Evolutionary conservation across 805 yeast species (phyloP).

Genomic region (Clavispora asparagi): DNA sequence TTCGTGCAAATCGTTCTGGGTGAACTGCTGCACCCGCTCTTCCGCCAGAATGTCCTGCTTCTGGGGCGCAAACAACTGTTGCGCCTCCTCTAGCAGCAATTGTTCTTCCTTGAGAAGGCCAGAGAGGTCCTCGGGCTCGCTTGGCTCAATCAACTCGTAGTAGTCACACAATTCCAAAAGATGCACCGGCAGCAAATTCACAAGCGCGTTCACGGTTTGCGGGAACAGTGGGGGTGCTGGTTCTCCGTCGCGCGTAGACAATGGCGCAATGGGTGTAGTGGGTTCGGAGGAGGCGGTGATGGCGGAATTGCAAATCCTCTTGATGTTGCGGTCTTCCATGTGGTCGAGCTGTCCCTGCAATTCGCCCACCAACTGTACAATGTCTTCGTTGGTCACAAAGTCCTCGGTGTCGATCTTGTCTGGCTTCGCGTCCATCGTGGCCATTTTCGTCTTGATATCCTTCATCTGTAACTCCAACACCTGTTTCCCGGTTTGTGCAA

Average conservation of each 20-base stretch:
- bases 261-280: constrained; percentile 48
- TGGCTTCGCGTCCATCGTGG: constrained; percentile 10
- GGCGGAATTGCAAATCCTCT: constrained; percentile 63
- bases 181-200: constrained; percentile 37
- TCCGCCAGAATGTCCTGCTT: constrained; percentile 7
- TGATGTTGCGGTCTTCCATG: constrained; percentile 70
- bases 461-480: constrained; percentile 63
- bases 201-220: constrained; percentile 48
- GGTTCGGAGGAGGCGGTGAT: constrained; percentile 34
- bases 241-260: constrained; percentile 78
- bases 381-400: constrained; percentile 74
- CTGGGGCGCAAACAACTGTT: constrained; percentile 6
- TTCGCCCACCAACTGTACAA: constrained; percentile 83
- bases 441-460: constrained; percentile 36
- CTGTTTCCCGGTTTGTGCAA: constrained; percentile 77
- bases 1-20: constrained; percentile 47
- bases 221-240: constrained; percentile 58
- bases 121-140: constrained; percentile 9
- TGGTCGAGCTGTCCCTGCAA: constrained; percentile 81
- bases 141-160: constrained; percentile 63
- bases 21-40: constrained; percentile 16
- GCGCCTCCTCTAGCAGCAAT: constrained; percentile 13
- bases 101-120: constrained; percentile 9
- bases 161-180: constrained; percentile 58
- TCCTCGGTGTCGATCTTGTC: constrained; percentile 43